Base-by-base conservation (phyloP, 768 basidiomycete genomes). In the Holtermanniella nyarrowii region DNA sequence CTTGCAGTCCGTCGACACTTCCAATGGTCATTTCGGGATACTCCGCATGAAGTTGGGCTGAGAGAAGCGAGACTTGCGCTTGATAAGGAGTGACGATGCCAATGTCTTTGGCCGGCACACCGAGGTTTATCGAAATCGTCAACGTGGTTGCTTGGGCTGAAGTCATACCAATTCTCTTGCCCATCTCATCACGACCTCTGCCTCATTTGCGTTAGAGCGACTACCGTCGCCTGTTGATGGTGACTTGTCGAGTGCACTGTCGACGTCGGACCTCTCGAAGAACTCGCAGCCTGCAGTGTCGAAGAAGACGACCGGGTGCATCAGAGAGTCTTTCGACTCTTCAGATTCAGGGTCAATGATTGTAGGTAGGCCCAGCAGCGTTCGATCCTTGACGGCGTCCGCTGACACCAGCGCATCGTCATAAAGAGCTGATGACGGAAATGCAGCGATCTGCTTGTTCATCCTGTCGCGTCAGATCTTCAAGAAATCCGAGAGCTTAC, bases 1-100 rank as follows among this genome's bases (percentile, higher is more conserved):
- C 93, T 74, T 99, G 95, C 83, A 96, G 86, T 0, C 90, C 89
- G 65, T 97, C 95, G 0, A 97, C 90, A 0, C 85, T 88, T 1
- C 91, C 95, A 42, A 95, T 88, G 59, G 96, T 90, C 0, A 97
- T 77, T 13, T 73, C 74, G 0, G 76, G 76, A 48, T 68, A 73
- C 5, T 65, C 58, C 0, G 84, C 81, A 21, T 84, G 80, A 18
- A 99, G 74, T 41, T 88, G 74, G 0, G 84, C 82, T 0, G 86
- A 80, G 37, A 97, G 75, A 1, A 90, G 77, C 2, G 84, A 80
- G 3, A 97, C 91, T 70, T 99, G 95, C 0, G 90, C 87, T 75
- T 95, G 89, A 72, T 99, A 88, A 77, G 90, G 90, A 1, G 88
- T 86, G 56, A 96, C 84, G 48, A 96, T 76, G 4, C 86, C 87